Evolutionary conservation across 257 asterid genomes (phyloP).

Genomic region (Striga asiatica): DNA sequence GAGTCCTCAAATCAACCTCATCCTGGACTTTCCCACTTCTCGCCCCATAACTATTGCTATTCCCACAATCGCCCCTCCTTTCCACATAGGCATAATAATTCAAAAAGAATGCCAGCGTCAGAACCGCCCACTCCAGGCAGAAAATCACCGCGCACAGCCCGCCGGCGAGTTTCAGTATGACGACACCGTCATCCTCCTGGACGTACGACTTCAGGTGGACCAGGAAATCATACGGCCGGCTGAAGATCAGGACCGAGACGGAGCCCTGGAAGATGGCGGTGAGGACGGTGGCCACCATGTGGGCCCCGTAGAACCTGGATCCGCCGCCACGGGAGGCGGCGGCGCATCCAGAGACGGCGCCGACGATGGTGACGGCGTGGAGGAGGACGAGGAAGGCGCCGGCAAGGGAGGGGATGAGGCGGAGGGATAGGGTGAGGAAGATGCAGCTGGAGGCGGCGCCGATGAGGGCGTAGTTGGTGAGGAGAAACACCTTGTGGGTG

Average conservation of each 20-base stretch:
- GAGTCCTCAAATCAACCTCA: conserved; percentile 53
- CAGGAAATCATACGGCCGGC: conserved; percentile 55
- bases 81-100: conserved; percentile 61
- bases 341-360: conserved; percentile 56
- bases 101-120: conserved; percentile 69
- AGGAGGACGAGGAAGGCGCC: conserved; percentile 63
- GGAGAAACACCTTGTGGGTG: conserved; percentile 43
- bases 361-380: conserved; percentile 58
- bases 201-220: conserved; percentile 63
- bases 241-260: conserved; percentile 66
- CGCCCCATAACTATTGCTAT: conserved; percentile 10
- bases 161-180: conserved; percentile 66
- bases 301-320: conserved; percentile 61
- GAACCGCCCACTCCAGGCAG: conserved; percentile 77
- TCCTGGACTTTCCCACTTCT: conserved; percentile 49
- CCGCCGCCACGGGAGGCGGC: conserved; percentile 58
- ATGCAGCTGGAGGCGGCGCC: conserved; percentile 75
- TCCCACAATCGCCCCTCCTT: conserved; percentile 17
- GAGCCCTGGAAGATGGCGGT: conserved; percentile 92
- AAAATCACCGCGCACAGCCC: conserved; percentile 56
- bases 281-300: conserved; percentile 75
- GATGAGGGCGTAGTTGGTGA: conserved; percentile 48
- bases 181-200: conserved; percentile 61
- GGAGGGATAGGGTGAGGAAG: conserved; percentile 70
- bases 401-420: conserved; percentile 49